Evolutionary conservation across 208 protist genomes (phyloP).

Genomic region (Acanthamoeba healyi): DNA sequence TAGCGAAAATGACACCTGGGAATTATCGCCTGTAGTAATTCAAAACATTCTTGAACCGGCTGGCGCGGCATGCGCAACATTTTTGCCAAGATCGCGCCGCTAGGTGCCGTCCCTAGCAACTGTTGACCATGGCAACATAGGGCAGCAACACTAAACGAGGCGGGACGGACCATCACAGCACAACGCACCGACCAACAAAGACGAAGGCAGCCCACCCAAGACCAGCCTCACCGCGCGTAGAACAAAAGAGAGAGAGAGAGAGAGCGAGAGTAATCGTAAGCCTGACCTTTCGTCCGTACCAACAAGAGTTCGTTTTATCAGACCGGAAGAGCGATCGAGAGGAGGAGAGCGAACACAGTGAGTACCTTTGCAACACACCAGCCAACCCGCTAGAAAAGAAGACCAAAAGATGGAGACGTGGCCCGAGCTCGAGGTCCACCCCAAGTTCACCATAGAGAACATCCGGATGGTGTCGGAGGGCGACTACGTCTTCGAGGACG

Average conservation of each 20-base stretch:
- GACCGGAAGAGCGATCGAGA: too few species aligned
- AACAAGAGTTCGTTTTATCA: too few species aligned
- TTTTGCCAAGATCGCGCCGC: background rate
- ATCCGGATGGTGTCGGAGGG: background rate
- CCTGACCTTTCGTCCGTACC: background rate
- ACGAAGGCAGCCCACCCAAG: background rate
- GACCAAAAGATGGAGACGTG: background rate
- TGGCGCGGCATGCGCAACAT: too few species aligned
- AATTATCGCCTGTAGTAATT: too few species aligned
- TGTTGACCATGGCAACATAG: background rate
- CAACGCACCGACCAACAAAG: accelerated
- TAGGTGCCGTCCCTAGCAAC: background rate
- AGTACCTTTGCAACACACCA: too few species aligned
- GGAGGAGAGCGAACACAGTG: too few species aligned
- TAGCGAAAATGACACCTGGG: too few species aligned
- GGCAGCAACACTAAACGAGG: too few species aligned
- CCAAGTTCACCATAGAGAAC: conserved; percentile 30
- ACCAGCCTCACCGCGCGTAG: background rate
- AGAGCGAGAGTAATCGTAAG: too few species aligned
- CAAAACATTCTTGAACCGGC: too few species aligned
- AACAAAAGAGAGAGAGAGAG: too few species aligned
- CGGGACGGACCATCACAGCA: background rate
- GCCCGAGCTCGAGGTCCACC: background rate
- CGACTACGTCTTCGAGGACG: background rate
- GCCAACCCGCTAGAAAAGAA: background rate